These are phyloP conservation scores for Euphorbia tirucalli DNA, from an alignment of 345 rosid species.

Conservation along the genomic window DNA sequence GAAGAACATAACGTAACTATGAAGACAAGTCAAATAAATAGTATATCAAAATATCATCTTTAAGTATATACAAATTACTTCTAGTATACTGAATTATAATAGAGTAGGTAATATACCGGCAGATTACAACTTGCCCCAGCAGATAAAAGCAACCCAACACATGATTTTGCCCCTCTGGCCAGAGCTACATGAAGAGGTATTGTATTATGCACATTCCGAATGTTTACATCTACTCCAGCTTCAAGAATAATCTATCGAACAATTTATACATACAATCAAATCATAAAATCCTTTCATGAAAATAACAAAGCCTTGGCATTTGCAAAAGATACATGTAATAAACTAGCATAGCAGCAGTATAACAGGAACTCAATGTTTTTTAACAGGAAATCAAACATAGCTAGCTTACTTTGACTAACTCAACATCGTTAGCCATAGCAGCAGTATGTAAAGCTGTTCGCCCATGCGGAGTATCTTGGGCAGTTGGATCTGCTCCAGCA, in stretches of 20 bases:
- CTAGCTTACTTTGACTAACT: slow-evolving; percentile 75
- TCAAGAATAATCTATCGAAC: slow-evolving; percentile 70
- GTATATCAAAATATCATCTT: not conserved
- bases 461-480: slow-evolving; percentile 82
- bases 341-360: not conserved
- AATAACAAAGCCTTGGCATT: not conserved
- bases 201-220: slow-evolving; percentile 76
- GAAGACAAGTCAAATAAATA: not conserved
- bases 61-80: slow-evolving; percentile 6
- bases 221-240: slow-evolving; percentile 93
- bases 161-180: slow-evolving; percentile 86
- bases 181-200: slow-evolving; percentile 94
- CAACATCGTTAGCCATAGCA: slow-evolving; percentile 87
- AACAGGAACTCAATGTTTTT: not conserved
- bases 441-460: slow-evolving; percentile 93
- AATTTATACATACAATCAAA: slow-evolving; percentile 6
- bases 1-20: not conserved
- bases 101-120: slow-evolving; percentile 53
- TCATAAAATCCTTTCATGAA: not conserved
- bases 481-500: slow-evolving; percentile 91
- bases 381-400: not conserved
- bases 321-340: not conserved
- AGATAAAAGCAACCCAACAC: slow-evolving; percentile 81
- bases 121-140: slow-evolving; percentile 85
- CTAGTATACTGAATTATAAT: not conserved